Percentiles rank a stretch among this genome's conserved stretches.
phyloP scores from a whole-genome alignment of 495 filamentous ascomycete genomes.

The Cladorrhinum samala region DNA sequence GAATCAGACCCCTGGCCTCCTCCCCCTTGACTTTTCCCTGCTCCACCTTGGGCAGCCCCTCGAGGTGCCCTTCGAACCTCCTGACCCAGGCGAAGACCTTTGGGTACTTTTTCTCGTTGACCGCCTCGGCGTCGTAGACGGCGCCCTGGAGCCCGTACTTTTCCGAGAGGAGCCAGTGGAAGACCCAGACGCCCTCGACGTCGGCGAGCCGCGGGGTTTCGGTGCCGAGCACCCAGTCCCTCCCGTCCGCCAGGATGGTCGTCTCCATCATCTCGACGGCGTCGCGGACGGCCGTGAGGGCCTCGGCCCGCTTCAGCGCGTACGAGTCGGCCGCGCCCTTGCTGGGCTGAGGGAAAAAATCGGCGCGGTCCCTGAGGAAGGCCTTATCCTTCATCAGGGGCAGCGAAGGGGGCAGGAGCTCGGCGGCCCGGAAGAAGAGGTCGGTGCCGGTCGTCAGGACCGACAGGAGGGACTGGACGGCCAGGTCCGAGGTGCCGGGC shows the following conservation, averaged over 20 bases:
- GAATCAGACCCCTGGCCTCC: conserved; percentile 41
- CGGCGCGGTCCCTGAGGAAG: conserved; percentile 50
- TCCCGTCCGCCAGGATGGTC: conserved; percentile 49
- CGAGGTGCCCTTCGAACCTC: conserved; percentile 39
- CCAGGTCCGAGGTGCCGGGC: conserved; percentile 9
- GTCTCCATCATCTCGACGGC: conserved; percentile 47
- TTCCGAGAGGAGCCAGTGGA: conserved; percentile 51
- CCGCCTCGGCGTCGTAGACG: conserved; percentile 30
- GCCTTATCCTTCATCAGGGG: conserved; percentile 43
- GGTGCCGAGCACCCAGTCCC: conserved; percentile 48
- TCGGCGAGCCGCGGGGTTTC: conserved; percentile 47
- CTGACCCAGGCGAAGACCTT: conserved; percentile 50
- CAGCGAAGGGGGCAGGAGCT: conserved; percentile 42
- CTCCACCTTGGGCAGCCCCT: conserved; percentile 21
- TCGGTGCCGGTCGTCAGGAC: conserved; percentile 32
- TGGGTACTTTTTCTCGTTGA: conserved; percentile 42
- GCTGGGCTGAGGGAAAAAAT: conserved; percentile 17
- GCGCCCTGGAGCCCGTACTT: conserved; percentile 29
- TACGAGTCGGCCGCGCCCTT: background rate
- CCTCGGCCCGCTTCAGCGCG: conserved; percentile 38
- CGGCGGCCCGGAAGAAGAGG: conserved; percentile 42
- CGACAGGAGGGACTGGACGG: conserved; percentile 19
- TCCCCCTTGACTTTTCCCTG: conserved; percentile 37
- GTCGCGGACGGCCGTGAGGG: conserved; percentile 35
- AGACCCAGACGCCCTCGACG: conserved; percentile 55